Percentiles rank a stretch among this genome's conserved stretches.
phyloP scores from a whole-genome alignment of 2,329 filamentous ascomycete species.

The Microcera coccophila region DNA sequence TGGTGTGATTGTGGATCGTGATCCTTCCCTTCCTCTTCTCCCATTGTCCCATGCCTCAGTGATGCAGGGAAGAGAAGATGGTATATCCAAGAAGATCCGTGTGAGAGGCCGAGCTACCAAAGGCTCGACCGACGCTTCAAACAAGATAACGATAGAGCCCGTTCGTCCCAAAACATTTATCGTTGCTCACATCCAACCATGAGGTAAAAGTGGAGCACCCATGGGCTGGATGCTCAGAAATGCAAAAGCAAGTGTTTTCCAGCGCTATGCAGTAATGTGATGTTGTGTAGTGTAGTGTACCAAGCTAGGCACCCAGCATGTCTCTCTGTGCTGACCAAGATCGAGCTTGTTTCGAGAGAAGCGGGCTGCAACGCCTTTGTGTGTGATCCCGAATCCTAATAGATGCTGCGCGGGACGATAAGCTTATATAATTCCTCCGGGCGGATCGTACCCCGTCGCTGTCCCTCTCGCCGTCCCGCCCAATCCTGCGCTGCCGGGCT shows the following conservation, averaged over 20 bases:
- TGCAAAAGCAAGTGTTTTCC: constrained; percentile 13
- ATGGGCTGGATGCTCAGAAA: constrained; percentile 6
- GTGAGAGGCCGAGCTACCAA: neutral
- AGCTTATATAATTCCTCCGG: constrained; percentile 55
- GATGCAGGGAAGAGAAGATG: neutral
- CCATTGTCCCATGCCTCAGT: neutral
- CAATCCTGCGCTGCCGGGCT: constrained; percentile 53
- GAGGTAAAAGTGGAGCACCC: neutral
- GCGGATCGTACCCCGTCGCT: constrained; percentile 51
- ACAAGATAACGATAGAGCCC: neutral
- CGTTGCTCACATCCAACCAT: constrained; percentile 10
- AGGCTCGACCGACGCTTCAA: constrained; percentile 1
- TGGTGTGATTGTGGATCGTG: neutral
- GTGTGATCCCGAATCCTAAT: constrained; percentile 4
- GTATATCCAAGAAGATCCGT: constrained; percentile 8
- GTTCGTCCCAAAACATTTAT: constrained; percentile 4
- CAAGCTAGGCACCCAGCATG: constrained; percentile 16
- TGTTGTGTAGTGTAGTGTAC: constrained; percentile 15
- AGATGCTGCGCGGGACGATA: constrained; percentile 5
- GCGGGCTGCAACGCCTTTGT: constrained; percentile 9
- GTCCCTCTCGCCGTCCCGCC: constrained; percentile 43
- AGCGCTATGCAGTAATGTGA: constrained; percentile 13
- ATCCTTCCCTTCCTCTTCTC: neutral
- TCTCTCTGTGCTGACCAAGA: constrained; percentile 9
- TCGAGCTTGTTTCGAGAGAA: constrained; percentile 19